These are phyloP conservation scores for Talaromyces rugulosus DNA, from an alignment of 2,329 filamentous ascomycete species.

Conservation along the genomic window DNA sequence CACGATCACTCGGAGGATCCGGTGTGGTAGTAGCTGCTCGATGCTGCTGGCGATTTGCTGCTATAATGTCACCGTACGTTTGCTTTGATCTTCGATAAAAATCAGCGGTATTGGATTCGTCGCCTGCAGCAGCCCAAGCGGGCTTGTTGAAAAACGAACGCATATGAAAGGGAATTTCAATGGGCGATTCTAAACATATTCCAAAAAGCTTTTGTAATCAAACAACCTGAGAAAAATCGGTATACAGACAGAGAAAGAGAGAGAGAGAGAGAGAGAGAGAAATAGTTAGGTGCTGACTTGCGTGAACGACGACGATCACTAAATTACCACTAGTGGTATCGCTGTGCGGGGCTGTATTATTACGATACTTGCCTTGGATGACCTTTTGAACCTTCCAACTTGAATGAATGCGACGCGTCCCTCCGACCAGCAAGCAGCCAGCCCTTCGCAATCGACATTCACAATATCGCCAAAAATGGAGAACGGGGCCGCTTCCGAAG, in stretches of 20 bases:
- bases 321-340: neutral
- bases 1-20: neutral
- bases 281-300: neutral
- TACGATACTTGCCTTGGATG: neutral
- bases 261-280: neutral
- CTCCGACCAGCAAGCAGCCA: constrained; percentile 4
- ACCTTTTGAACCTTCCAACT: constrained; percentile 2
- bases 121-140: constrained; percentile 42
- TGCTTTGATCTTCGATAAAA: constrained; percentile 49
- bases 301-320: neutral
- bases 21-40: constrained; percentile 21
- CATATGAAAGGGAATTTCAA: constrained; percentile 20
- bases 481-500: constrained; percentile 65
- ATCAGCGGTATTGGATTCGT: constrained; percentile 32
- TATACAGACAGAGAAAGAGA: neutral
- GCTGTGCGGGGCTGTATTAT: neutral
- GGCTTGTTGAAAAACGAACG: constrained; percentile 55
- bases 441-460: neutral
- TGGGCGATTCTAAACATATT: neutral
- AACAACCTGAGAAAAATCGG: neutral
- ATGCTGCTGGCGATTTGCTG: constrained; percentile 34
- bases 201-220: neutral
- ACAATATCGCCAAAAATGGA: constrained; percentile 56
- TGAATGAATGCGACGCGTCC: no score
- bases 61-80: constrained; percentile 43